These are phyloP conservation scores for Phaeosphaeria sp. DNA, from an alignment of 2,329 filamentous ascomycete genomes.

Conservation along the genomic window DNA sequence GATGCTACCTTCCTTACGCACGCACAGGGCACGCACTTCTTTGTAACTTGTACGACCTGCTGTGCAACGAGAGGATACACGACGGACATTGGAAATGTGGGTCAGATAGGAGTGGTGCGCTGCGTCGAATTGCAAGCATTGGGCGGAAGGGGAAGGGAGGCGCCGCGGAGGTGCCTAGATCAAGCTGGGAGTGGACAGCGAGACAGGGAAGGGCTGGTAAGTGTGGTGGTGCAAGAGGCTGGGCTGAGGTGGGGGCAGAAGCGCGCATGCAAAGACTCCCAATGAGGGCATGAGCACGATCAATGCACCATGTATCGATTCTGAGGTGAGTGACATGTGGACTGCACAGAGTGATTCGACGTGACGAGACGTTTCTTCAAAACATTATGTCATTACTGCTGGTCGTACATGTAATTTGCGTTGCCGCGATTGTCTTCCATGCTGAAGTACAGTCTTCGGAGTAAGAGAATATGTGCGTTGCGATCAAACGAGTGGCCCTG, in stretches of 20 bases:
- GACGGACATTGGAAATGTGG: background rate
- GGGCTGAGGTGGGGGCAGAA: background rate
- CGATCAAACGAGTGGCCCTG: slow-evolving; percentile 26
- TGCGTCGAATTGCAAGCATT: background rate
- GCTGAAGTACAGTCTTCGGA: background rate
- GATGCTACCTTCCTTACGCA: slow-evolving; percentile 1
- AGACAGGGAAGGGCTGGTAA: background rate
- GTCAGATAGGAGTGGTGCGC: background rate
- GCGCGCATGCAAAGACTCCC: background rate
- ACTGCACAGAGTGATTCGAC: background rate
- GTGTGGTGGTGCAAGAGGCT: background rate
- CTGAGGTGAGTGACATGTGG: background rate
- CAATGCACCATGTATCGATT: background rate
- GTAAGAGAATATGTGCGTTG: background rate
- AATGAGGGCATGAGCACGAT: background rate
- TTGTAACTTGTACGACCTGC: background rate
- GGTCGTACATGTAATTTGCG: background rate
- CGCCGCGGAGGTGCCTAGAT: background rate
- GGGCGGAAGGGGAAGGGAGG: background rate
- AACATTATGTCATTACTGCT: background rate
- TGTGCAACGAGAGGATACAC: background rate
- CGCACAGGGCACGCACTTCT: background rate
- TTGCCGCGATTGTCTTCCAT: background rate
- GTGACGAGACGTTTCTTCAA: background rate
- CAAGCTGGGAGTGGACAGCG: background rate